Evolutionary conservation across 768 basidiomycete species (phyloP), one percentile per base, ranked within the genome.

Genomic region (Pulveroboletus sp.): DNA sequence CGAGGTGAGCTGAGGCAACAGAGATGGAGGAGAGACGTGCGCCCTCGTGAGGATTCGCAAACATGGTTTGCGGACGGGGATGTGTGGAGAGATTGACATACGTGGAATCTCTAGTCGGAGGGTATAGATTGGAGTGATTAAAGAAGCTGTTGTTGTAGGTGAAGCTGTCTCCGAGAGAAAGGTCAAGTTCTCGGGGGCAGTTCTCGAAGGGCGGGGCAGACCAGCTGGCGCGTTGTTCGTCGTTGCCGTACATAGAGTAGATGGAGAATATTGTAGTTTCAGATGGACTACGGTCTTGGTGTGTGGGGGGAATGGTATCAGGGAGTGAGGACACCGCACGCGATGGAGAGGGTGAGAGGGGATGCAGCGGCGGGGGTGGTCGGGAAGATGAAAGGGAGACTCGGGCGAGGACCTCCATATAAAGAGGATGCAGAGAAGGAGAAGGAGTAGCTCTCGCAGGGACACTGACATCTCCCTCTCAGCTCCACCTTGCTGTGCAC

Each of bases 221-320:
- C 76, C 78, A 82, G 71, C 77, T 77, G 45, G 72, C 66, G 45
- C 70, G 69, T 57, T 64, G 54, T 48, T 64, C 61, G 50, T 82
- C 79, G 64, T 84, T 83, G 46, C 81, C 81, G 65, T 92, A 92
- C 89, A 90, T 90, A 43, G 86, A 89, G 66, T 89, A 92, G 49
- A 92, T 91, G 46, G 86, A 83, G 63, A 85, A 81, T 62, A 91
- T 86, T 11, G 87, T 81, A 43, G 85, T 81, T 59, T 88, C 87
- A 11, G 85, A 81, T 0, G 85, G 83, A 49, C 71, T 73, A 50
- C 82, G 78, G 17, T 74, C 76, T 57, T 70, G 71, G 44, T 72
- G 72, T 18, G 56, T 56, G 8, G 30, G 6, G 17, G 48, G 7
- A 30, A 28, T 14, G 8, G 10, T 17, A 31, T 21, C 46, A 46